Evolutionary conservation across 306 rosid genomes (phyloP).

Genomic region (Quercus alba): DNA sequence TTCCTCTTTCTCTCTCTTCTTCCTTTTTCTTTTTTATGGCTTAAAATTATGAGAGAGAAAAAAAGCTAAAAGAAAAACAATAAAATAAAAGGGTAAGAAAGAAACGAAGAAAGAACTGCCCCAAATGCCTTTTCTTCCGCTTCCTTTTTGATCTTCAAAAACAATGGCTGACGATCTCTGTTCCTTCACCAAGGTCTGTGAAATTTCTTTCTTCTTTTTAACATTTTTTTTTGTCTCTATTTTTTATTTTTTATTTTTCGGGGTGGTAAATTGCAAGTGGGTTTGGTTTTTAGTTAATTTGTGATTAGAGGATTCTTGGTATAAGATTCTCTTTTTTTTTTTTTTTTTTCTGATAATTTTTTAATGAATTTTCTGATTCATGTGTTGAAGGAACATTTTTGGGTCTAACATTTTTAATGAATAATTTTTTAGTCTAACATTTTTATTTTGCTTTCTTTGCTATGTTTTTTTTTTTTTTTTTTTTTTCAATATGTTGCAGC

Average conservation of each 20-base stretch:
- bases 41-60: conserved; percentile 15
- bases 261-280: background rate
- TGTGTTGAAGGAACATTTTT: conserved; percentile 13
- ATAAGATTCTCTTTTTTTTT: conserved; percentile 19
- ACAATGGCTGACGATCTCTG: conserved; percentile 84
- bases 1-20: conserved; percentile 31
- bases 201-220: background rate
- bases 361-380: conserved; percentile 47
- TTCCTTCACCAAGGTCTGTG: conserved; percentile 73
- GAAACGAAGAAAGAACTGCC: conserved; percentile 17
- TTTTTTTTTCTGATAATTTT: conserved; percentile 16
- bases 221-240: background rate
- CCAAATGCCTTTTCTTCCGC: conserved; percentile 58
- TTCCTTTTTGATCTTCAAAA: conserved; percentile 54
- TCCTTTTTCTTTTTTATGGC: conserved; percentile 13
- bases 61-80: conserved; percentile 35
- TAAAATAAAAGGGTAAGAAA: conserved; percentile 3
- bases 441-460: conserved; percentile 2
- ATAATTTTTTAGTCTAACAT: background rate
- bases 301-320: background rate
- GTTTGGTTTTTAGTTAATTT: background rate
- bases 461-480: background rate
- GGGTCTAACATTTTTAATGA: no score
- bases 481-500: conserved; percentile 7
- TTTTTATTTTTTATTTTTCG: background rate